Conservation (phyloP, 257 asterid species). For the Thymus mandschuricus region DNA sequence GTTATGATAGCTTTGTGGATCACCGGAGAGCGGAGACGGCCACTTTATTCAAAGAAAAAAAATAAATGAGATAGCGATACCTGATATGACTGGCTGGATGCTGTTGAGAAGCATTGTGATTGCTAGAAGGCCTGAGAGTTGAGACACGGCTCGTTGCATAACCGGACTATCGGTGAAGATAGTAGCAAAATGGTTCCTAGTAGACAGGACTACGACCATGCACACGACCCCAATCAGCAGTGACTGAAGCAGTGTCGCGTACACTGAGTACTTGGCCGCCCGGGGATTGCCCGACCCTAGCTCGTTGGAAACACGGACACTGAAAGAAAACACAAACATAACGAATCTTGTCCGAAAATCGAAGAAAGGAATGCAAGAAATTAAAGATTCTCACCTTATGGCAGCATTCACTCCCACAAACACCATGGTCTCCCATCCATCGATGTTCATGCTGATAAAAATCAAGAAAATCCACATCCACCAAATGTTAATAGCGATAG, state of each 20-base stretch:
- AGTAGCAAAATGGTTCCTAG: constrained; percentile 53
- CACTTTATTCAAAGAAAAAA: neutral
- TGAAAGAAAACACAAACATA: constrained; percentile 21
- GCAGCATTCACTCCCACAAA: constrained; percentile 88
- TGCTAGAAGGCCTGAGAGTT: constrained; percentile 68
- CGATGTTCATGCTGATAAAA: constrained; percentile 72
- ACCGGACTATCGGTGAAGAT: constrained; percentile 66
- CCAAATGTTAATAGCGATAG: too few relatives aligned
- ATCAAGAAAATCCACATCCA: neutral
- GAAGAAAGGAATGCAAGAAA: neutral
- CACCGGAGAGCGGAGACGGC: neutral
- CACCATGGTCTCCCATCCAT: constrained; percentile 80
- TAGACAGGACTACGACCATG: constrained; percentile 53
- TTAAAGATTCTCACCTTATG: constrained; percentile 52
- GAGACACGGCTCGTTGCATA: constrained; percentile 69
- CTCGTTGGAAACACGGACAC: constrained; percentile 82
- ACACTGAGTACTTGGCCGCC: constrained; percentile 69
- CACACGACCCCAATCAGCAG: constrained; percentile 68
- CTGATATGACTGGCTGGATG: constrained; percentile 90
- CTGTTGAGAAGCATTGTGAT: constrained; percentile 87
- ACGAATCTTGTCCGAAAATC: neutral
- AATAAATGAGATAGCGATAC: constrained; percentile 7
- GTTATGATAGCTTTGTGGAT: neutral
- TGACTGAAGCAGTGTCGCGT: constrained; percentile 59
- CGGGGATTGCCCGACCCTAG: constrained; percentile 74